A percentile compares a stretch with the other conserved stretches of the same genome.
These are phyloP conservation scores for Leptomonas seymouri DNA, from an alignment of 208 protist genomes.

Conservation along the genomic window DNA sequence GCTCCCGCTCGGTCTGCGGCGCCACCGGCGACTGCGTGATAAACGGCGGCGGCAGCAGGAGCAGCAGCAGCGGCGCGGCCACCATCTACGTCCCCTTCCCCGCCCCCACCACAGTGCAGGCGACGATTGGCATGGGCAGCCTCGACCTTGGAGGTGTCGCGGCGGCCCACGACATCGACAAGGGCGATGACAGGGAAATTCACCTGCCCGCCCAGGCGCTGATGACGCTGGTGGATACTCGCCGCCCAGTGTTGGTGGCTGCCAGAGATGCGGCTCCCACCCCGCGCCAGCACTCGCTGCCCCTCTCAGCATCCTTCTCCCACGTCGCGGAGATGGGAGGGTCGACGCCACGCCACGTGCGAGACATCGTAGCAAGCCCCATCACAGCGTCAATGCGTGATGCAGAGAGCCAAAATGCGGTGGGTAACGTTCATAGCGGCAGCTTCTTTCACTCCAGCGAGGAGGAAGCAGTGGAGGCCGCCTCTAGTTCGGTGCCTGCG, in stretches of 20 bases:
- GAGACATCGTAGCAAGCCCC: neutral
- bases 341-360: neutral
- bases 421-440: neutral
- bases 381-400: neutral
- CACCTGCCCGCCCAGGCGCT: constrained; percentile 20
- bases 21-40: constrained; percentile 14
- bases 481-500: neutral
- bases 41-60: constrained; percentile 8
- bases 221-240: constrained; percentile 22
- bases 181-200: neutral
- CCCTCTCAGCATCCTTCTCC: neutral
- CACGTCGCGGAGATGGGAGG: neutral
- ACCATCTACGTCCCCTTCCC: constrained; percentile 22
- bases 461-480: neutral
- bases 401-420: neutral
- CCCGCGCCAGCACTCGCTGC: neutral
- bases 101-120: constrained; percentile 5
- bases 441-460: constrained; percentile 2
- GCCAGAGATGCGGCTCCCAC: constrained; percentile 1
- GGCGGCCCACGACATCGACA: neutral
- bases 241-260: constrained; percentile 16
- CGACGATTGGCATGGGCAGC: constrained; percentile 8
- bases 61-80: constrained; percentile 11
- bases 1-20: constrained; percentile 17
- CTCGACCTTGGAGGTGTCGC: too few species aligned